Evolutionary conservation across 352 stramenopile genomes (phyloP), one percentile per base, ranked within the genome.

Genomic region (Poterioochromonas sp.): DNA sequence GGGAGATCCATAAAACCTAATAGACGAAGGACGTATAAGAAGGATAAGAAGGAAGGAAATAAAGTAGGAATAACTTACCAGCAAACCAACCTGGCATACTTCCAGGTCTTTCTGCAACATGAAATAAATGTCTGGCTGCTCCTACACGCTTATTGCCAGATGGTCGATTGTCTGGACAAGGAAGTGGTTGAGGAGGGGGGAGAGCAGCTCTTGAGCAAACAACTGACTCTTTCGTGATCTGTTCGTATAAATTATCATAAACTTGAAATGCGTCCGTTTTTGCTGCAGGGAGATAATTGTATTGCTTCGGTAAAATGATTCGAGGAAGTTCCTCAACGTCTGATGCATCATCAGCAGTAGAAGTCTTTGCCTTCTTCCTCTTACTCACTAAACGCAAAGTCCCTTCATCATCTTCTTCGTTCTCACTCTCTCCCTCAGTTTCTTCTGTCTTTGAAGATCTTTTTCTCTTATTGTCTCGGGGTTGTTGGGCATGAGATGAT

Each of bases 1-100:
- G 94, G 93, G 22, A 98, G 86, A 0, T 90, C 86, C 26, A 98
- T 80, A 79, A 91, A 90, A 8, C 93, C 93, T 37, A 88, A 94
- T 78, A 11, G 44, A 11, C 11, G 44, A 53, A 22, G 22, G 22
- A 22, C 44, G 11, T 22, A 53, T 53, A 11, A 53, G 44, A 11
- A 22, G 22, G 22, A 53, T 22, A 22, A 53, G 44, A 20, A 53
- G 44, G 22, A 11, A 22, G 11, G 11, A 53, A 53, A 53, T 53
- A 53, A 11, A 20, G 22, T 22, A 53, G 11, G n/a, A n/a, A n/a
- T 34, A 11, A 62, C 64, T 29, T 26, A 44, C 80, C 80, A 54
- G 80, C 70, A 40, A 95, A 92, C 89, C 89, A 94, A 37, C 87
- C 89, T 69, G 88, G 85, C 73, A 92, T 92, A 0, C 85, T 84